Evolutionary conservation across 2,329 filamentous ascomycete species (phyloP).

Genomic region (Fusarium buxicola): DNA sequence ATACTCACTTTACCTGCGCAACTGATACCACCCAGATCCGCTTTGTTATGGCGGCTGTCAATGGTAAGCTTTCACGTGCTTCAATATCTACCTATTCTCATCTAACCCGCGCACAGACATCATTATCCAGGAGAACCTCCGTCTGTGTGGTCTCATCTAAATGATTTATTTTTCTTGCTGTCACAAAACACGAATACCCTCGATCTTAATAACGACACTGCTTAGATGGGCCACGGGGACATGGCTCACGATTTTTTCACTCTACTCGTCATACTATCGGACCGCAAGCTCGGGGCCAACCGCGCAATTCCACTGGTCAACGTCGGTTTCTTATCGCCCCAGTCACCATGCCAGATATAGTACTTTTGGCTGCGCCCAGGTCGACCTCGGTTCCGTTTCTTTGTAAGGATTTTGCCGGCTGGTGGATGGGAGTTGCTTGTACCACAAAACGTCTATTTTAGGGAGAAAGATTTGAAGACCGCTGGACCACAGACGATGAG

Average conservation of each 20-base stretch:
- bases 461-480: constrained; percentile 42
- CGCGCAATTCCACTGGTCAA: constrained; percentile 33
- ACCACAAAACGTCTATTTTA: constrained; percentile 48
- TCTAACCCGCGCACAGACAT: constrained; percentile 78
- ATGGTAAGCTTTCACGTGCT: constrained; percentile 71
- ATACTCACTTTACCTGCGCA: constrained; percentile 99
- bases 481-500: constrained; percentile 36
- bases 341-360: constrained; percentile 37
- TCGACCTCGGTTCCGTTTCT: constrained; percentile 47
- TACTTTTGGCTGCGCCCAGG: constrained; percentile 45
- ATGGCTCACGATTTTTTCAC: constrained; percentile 55
- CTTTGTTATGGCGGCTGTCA: constrained; percentile 99
- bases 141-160: constrained; percentile 97
- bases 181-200: constrained; percentile 58
- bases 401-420: constrained; percentile 48
- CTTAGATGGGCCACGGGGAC: constrained; percentile 52
- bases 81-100: background rate
- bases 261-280: constrained; percentile 49
- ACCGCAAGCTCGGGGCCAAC: constrained; percentile 37
- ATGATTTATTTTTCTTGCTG: constrained; percentile 51
- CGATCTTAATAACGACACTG: constrained; percentile 55
- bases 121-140: constrained; percentile 99
- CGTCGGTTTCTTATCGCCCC: constrained; percentile 34
- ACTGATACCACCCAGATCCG: constrained; percentile 99
- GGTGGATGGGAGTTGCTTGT: constrained; percentile 49